These are phyloP conservation scores for Quercus engelmannii DNA, from an alignment of 306 rosid genomes.

Conservation along the genomic window DNA sequence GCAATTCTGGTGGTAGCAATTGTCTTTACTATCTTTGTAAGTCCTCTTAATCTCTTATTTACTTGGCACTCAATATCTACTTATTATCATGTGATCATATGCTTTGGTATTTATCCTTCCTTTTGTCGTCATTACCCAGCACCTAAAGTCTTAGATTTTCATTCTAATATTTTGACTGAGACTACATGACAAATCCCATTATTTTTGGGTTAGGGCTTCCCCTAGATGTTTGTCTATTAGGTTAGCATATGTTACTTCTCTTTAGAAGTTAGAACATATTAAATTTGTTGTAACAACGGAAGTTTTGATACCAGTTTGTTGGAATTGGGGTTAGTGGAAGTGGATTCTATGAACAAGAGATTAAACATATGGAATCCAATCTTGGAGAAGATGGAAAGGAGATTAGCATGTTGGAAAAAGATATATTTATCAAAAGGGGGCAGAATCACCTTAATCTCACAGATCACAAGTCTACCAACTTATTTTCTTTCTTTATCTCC, in stretches of 20 bases:
- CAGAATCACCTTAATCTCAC: too few relatives aligned
- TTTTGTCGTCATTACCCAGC: background rate
- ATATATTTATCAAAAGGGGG: too few relatives aligned
- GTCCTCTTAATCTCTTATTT: conserved; percentile 27
- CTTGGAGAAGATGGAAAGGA: too few relatives aligned
- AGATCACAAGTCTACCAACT: too few relatives aligned
- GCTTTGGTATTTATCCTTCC: background rate
- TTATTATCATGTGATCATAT: background rate
- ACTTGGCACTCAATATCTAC: background rate
- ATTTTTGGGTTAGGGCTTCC: background rate
- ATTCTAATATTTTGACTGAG: background rate
- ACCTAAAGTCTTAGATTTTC: background rate
- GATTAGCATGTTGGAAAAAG: too few relatives aligned
- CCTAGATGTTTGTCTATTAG: background rate
- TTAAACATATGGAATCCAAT: too few relatives aligned
- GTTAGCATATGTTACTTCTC: background rate
- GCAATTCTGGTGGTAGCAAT: conserved; percentile 63
- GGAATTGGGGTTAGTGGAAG: too few relatives aligned
- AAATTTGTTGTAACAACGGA: too few relatives aligned
- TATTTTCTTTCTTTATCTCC: too few relatives aligned
- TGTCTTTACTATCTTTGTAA: conserved; percentile 67
- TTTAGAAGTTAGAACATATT: background rate
- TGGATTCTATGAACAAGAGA: too few relatives aligned
- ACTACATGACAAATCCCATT: background rate
- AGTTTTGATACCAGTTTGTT: too few relatives aligned